Evolutionary conservation across 169 alveolate species (phyloP), one percentile per base, ranked within the genome.

Genomic region (Toxoplasma gondii): DNA sequence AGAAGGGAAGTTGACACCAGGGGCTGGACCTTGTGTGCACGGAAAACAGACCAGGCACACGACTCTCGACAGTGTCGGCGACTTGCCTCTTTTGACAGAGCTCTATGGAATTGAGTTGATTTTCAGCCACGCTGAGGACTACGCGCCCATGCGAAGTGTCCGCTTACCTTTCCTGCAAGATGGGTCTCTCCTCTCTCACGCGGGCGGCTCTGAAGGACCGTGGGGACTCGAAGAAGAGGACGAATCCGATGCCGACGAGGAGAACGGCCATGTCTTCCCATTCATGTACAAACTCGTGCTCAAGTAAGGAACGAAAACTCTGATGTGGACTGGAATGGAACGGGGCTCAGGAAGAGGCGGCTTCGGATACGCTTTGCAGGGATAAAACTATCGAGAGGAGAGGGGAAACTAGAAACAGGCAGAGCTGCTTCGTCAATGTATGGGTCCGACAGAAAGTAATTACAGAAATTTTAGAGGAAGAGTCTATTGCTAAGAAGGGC

Each of bases 221-320:
- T 0, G 69, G n/a, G 9, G 86, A 31, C 44, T 17, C n/a, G 29
- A 45, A 38, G 45, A n/a, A 19, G 43, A 1, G 45, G 86, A 1
- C 49, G 86, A 38, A n/a, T 9, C 29, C 9, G 86, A 78, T 10
- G 45, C 12, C 39, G 53, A 44, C 38, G 93, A 31, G 53, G 87
- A 74, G 53, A n/a, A 64, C 74, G n/a, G 43, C 86, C 31, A 41
- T 0, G 24, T 1, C 12, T 91, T 91, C 84, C 94, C 94, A 27
- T 91, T 91, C 81, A 58, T 69, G 81, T 91, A 91, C 88, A 80
- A 91, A 54, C 43, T 91, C 22, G 84, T 91, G 58, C 94, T 91
- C 91, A 91, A 91, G 94, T 91, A 91, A 16, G 54, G n/a, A 22
- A 64, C 9, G 58, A 64, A 16, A 64, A 16, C 7, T 27, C 74